These are phyloP conservation scores for Coleophoma eucalyptorum DNA, from an alignment of 2,329 filamentous ascomycete genomes.

Conservation along the genomic window DNA sequence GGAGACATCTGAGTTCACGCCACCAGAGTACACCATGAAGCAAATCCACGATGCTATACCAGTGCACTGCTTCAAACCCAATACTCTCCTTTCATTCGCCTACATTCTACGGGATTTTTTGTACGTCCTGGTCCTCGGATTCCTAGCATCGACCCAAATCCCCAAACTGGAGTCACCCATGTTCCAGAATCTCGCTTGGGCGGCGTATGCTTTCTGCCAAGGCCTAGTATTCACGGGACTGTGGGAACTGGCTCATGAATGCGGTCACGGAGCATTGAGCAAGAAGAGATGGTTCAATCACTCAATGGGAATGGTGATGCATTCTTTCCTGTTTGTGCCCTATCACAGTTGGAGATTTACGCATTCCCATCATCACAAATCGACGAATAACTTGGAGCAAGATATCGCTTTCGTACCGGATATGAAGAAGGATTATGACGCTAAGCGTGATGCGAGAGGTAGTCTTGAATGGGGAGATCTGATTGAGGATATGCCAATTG, in stretches of 20 bases:
- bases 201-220: slow-evolving; percentile 58
- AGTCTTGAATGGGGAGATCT: slow-evolving; percentile 30
- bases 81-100: slow-evolving; percentile 43
- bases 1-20: slow-evolving; percentile 12
- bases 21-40: slow-evolving; percentile 26
- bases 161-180: slow-evolving; percentile 40
- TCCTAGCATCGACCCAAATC: slow-evolving; percentile 49
- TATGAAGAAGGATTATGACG: slow-evolving; percentile 28
- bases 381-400: slow-evolving; percentile 63
- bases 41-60: slow-evolving; percentile 45
- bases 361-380: slow-evolving; percentile 65
- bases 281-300: slow-evolving; percentile 53
- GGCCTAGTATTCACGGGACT: slow-evolving; percentile 64
- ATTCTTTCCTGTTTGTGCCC: slow-evolving; percentile 63
- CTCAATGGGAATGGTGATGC: slow-evolving; percentile 58
- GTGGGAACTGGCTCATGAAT: slow-evolving; percentile 70
- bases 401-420: slow-evolving; percentile 61
- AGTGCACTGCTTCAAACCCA: slow-evolving; percentile 56
- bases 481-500: slow-evolving; percentile 58
- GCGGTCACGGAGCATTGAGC: slow-evolving; percentile 68
- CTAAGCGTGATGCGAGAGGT: slow-evolving; percentile 4
- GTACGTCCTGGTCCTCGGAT: slow-evolving; percentile 44
- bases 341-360: slow-evolving; percentile 72
- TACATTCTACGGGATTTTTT: slow-evolving; percentile 54
- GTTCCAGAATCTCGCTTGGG: slow-evolving; percentile 47